Conservation (phyloP, 1,284 basidiomycete species). For the Anthracocystis walkeri region DNA sequence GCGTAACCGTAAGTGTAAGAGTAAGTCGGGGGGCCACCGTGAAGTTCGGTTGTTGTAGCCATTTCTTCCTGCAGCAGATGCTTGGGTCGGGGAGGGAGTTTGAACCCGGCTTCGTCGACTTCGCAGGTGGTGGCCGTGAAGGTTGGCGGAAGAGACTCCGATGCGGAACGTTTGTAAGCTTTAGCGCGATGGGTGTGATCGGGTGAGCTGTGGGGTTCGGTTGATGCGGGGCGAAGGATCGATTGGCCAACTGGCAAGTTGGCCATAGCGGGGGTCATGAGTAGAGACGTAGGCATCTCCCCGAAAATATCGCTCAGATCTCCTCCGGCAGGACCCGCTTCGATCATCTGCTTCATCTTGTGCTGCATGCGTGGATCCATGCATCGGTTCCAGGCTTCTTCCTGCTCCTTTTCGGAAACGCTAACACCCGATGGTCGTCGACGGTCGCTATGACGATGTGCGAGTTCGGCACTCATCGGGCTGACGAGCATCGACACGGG, state of each 20-base stretch:
- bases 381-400: slow-evolving; percentile 38
- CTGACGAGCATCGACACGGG: slow-evolving; percentile 36
- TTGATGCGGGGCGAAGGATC: slow-evolving; percentile 26
- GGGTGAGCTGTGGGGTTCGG: slow-evolving; percentile 9
- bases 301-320: slow-evolving; percentile 48
- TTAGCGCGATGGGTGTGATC: not conserved
- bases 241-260: slow-evolving; percentile 27
- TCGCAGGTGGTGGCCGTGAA: not conserved
- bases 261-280: slow-evolving; percentile 41
- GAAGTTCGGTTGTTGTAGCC: slow-evolving; percentile 33
- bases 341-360: slow-evolving; percentile 42
- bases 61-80: slow-evolving; percentile 44
- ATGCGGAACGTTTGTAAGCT: slow-evolving; percentile 13
- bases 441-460: slow-evolving; percentile 11
- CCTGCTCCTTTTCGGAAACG: slow-evolving; percentile 26
- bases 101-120: slow-evolving; percentile 34
- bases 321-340: slow-evolving; percentile 33
- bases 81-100: slow-evolving; percentile 25
- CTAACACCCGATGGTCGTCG: slow-evolving; percentile 13
- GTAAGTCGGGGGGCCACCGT: slow-evolving; percentile 28
- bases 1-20: slow-evolving; percentile 53
- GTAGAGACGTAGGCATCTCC: slow-evolving; percentile 46
- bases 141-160: slow-evolving; percentile 4
- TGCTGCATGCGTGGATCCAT: slow-evolving; percentile 37
- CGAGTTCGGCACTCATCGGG: slow-evolving; percentile 16